These are phyloP conservation scores for Closterium sp. DNA, from an alignment of 139 green algal species.

Conservation along the genomic window DNA sequence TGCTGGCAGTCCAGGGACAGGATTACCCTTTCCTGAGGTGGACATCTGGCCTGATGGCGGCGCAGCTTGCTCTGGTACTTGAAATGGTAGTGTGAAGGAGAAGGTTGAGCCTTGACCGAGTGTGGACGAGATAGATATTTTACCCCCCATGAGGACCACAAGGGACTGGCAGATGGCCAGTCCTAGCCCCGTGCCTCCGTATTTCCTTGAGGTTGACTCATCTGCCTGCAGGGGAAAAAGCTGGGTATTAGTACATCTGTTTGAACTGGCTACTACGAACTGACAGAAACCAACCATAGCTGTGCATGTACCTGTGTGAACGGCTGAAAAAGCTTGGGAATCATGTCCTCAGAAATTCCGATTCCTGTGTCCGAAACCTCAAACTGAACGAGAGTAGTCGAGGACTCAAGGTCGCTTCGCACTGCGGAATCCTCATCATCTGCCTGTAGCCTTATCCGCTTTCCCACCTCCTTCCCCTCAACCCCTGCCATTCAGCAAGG, in stretches of 20 bases:
- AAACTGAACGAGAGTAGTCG: not conserved
- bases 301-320: not conserved
- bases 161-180: conserved; percentile 42
- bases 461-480: not conserved
- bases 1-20: not conserved
- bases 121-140: conserved; percentile 26
- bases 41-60: not conserved
- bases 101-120: conserved; percentile 28
- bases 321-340: not conserved
- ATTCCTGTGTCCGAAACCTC: not conserved
- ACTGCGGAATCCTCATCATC: not conserved
- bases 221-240: conserved; percentile 40
- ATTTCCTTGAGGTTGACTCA: conserved; percentile 23
- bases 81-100: conserved; percentile 23
- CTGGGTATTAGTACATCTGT: no score
- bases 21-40: not conserved
- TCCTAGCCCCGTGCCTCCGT: conserved; percentile 40
- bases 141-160: conserved; percentile 24
- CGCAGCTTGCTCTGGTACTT: not conserved
- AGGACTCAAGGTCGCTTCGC: not conserved
- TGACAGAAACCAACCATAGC: not conserved
- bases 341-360: not conserved
- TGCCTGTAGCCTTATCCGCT: not conserved
- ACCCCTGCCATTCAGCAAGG: not conserved
- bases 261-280: not conserved